Evolutionary conservation across 2,329 filamentous ascomycete genomes (phyloP).

Genomic region (Curvularia sp.): DNA sequence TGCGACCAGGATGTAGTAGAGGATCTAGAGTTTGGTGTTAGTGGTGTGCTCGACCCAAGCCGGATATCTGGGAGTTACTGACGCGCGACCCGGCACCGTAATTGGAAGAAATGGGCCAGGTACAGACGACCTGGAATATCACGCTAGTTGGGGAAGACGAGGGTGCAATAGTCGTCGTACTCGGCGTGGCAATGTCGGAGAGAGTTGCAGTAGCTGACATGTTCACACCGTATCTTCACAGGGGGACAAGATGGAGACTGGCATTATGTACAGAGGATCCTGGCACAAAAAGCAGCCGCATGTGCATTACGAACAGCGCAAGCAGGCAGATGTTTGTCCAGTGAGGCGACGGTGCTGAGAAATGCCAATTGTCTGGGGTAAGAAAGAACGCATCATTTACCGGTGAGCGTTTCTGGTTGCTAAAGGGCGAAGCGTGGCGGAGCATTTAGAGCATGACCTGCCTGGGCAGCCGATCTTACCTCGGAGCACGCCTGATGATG

Average conservation of each 20-base stretch:
- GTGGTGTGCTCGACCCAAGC: conserved; percentile 15
- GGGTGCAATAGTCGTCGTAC: conserved; percentile 5
- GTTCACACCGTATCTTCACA: conserved; percentile 44
- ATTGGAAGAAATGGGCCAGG: conserved; percentile 64
- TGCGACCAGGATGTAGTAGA: conserved; percentile 66
- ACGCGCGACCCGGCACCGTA: conserved; percentile 64
- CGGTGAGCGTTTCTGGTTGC: conserved; percentile 25
- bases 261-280: conserved; percentile 8
- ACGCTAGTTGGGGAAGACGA: conserved; percentile 1
- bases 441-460: conserved; percentile 13
- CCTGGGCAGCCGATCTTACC: conserved; percentile 3
- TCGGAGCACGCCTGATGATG: not conserved
- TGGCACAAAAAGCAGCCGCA: conserved; percentile 12
- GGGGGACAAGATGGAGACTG: conserved; percentile 15
- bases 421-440: conserved; percentile 9
- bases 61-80: conserved; percentile 39
- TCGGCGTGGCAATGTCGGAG: conserved; percentile 22
- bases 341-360: conserved; percentile 22
- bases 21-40: conserved; percentile 51
- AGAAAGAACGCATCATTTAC: conserved; percentile 14
- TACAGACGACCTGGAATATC: conserved; percentile 59
- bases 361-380: conserved; percentile 9
- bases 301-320: conserved; percentile 13
- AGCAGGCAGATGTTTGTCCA: conserved; percentile 13
- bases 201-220: conserved; percentile 43